Conservation (phyloP, 768 basidiomycete genomes). For the Tylopilus sp. region DNA sequence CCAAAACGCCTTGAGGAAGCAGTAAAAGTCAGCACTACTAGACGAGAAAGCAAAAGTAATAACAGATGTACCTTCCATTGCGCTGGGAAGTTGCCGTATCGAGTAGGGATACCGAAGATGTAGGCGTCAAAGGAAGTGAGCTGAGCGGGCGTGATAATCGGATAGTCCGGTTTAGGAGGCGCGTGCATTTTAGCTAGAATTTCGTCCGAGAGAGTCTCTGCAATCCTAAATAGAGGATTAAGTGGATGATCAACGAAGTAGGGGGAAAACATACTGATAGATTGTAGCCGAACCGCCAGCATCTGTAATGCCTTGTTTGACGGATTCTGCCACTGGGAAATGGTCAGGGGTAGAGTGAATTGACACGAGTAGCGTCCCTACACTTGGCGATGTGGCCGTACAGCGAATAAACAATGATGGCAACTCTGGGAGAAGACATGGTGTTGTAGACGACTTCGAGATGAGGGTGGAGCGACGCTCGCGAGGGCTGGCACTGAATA, state of each 20-base stretch:
- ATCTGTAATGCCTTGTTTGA: constrained; percentile 41
- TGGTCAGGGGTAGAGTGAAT: not conserved
- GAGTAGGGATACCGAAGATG: constrained; percentile 75
- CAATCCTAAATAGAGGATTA: constrained; percentile 44
- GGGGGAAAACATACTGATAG: constrained; percentile 44
- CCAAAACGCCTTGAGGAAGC: constrained; percentile 56
- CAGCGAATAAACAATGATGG: constrained; percentile 71
- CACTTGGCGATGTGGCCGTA: constrained; percentile 71
- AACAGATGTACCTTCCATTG: constrained; percentile 65
- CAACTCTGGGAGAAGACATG: constrained; percentile 54
- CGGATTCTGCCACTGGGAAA: constrained; percentile 55
- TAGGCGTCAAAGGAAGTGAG: constrained; percentile 65
- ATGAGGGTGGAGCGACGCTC: too few relatives aligned
- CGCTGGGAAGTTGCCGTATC: constrained; percentile 76
- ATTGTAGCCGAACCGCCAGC: constrained; percentile 52
- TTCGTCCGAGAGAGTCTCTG: constrained; percentile 74
- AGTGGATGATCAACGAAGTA: not conserved
- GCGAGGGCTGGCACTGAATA: too few relatives aligned
- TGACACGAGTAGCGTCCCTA: constrained; percentile 32
- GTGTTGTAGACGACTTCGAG: not conserved
- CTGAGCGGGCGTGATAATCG: constrained; percentile 53
- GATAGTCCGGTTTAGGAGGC: constrained; percentile 68
- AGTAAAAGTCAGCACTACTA: constrained; percentile 4
- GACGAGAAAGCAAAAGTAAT: not conserved
- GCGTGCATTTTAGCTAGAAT: constrained; percentile 68